phyloP scores from a whole-genome alignment of 2,329 filamentous ascomycete genomes.

The Tolypocladium ovalisporum region DNA sequence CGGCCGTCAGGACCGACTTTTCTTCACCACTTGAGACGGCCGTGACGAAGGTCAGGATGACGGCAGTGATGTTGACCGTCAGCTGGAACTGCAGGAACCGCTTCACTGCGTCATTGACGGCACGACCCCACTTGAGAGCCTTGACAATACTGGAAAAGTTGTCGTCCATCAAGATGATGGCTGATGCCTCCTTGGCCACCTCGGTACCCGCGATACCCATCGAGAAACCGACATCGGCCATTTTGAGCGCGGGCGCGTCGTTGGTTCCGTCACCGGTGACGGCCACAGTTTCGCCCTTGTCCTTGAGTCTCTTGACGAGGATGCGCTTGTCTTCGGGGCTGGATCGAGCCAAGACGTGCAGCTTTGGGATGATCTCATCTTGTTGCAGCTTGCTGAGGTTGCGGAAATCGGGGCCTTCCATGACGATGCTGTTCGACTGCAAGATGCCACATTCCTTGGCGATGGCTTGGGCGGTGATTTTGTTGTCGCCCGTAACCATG shows the following conservation, averaged over 20 bases:
- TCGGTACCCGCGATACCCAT: conserved; percentile 80
- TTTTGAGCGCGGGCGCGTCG: conserved; percentile 70
- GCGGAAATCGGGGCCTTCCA: conserved; percentile 71
- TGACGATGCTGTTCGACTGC: conserved; percentile 54
- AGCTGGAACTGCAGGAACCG: conserved; percentile 69
- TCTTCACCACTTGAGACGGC: conserved; percentile 62
- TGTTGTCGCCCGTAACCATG: conserved; percentile 81
- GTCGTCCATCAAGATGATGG: conserved; percentile 80
- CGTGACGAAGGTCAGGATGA: conserved; percentile 77
- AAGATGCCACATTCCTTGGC: conserved; percentile 70
- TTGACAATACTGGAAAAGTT: conserved; percentile 83
- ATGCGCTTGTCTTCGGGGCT: conserved; percentile 70
- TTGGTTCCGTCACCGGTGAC: conserved; percentile 80
- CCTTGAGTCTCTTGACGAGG: conserved; percentile 60
- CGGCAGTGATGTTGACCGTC: conserved; percentile 86
- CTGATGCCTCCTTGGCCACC: conserved; percentile 75
- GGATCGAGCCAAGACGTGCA: conserved; percentile 63
- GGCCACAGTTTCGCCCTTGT: conserved; percentile 65
- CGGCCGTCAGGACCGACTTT: conserved; percentile 69
- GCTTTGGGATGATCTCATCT: conserved; percentile 53
- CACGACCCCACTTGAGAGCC: conserved; percentile 69
- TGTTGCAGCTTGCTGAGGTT: conserved; percentile 57
- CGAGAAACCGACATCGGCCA: conserved; percentile 73
- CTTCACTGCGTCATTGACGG: conserved; percentile 68
- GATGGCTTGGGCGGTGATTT: conserved; percentile 68